Base-by-base conservation (phyloP, 495 filamentous ascomycete species). In the Daldinia caldariorum region DNA sequence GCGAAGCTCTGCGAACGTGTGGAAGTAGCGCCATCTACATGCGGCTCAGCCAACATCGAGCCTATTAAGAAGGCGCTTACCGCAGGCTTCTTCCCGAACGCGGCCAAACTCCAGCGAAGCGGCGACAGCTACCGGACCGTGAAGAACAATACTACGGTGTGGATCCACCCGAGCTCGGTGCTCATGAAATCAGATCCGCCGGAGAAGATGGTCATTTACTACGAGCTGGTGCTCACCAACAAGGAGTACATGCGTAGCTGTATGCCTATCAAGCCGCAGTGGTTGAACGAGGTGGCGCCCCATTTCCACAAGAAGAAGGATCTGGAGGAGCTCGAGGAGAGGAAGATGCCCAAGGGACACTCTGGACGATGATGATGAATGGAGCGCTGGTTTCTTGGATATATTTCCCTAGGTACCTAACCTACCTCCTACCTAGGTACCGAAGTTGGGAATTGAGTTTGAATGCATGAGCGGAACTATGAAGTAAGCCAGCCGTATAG, bases 241-340 rank as follows among this genome's bases (percentile, higher is more conserved):
- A 94, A 94, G 83, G 94, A 97, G 83, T 99, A 94, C 74, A 96
- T 97, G 88, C 81, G 95, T 35, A 93, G 88, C 70, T 89, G 89
- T 35, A 90, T 97, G 83, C 94, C 94, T 1, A 82, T 97, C 18
- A 88, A 94, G 70, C 82, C 91, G 0, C 89, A 92, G 76, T 97
- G 93, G 94, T 74, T 99, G 69, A 86, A 89, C 4, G 95, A 99
- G 79, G 92, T 93, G 47, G 95, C 96, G 50, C 96, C 94, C 63
- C 95, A 99, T 82, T 97, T 92, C 75, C 91, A 97, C 76, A 97
- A 97, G 82, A 92, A 91, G 84, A 91, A 92, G 80, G 93, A 98
- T 76, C 75, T 98, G 49, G 96, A 97, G 76, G 88, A 85, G 18
- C 65, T 97, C 64, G 81, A 90, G 77, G 91, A 92, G 58, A 89